These are phyloP conservation scores for Penicillium sclerotigenum DNA, from an alignment of 2,329 filamentous ascomycete genomes.

Conservation along the genomic window DNA sequence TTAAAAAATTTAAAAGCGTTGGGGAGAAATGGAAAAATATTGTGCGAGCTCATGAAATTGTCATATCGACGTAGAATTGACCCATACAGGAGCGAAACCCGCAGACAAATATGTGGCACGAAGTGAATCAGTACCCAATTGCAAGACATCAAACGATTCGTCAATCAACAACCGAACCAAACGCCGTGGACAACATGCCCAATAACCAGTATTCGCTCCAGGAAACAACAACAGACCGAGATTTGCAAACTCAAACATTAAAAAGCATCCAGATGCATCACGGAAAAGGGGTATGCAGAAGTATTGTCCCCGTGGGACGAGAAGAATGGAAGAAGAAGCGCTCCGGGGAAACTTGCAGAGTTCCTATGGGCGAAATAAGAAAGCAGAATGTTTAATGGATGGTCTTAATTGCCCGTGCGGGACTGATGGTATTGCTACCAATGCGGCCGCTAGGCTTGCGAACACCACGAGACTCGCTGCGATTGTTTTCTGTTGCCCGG, in stretches of 20 bases:
- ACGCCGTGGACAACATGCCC: constrained; percentile 30
- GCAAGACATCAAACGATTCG: constrained; percentile 20
- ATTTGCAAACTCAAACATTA: constrained; percentile 14
- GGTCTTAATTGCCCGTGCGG: constrained; percentile 26
- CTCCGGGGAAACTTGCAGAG: constrained; percentile 11
- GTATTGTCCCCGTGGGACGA: constrained; percentile 14
- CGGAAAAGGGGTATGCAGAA: constrained; percentile 23
- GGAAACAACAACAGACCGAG: constrained; percentile 17
- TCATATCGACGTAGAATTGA: constrained; percentile 22
- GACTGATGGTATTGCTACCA: constrained; percentile 40
- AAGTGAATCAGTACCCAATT: constrained; percentile 15
- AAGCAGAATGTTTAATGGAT: constrained; percentile 17
- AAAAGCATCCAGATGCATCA: constrained; percentile 21
- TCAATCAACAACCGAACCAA: constrained; percentile 20
- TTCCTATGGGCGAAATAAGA: constrained; percentile 1
- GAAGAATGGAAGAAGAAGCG: constrained; percentile 20
- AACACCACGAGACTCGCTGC: constrained; percentile 40
- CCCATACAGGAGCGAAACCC: constrained; percentile 11
- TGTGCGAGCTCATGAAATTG: constrained; percentile 16
- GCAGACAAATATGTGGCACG: constrained; percentile 10
- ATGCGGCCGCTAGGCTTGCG: constrained; percentile 49
- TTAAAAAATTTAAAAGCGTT: background rate
- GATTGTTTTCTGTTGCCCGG: constrained; percentile 36
- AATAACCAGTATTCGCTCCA: constrained; percentile 23
- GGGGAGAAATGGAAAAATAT: background rate